These are phyloP conservation scores for Cucurbita ficifolia DNA, from an alignment of 306 rosid species.

Conservation along the genomic window DNA sequence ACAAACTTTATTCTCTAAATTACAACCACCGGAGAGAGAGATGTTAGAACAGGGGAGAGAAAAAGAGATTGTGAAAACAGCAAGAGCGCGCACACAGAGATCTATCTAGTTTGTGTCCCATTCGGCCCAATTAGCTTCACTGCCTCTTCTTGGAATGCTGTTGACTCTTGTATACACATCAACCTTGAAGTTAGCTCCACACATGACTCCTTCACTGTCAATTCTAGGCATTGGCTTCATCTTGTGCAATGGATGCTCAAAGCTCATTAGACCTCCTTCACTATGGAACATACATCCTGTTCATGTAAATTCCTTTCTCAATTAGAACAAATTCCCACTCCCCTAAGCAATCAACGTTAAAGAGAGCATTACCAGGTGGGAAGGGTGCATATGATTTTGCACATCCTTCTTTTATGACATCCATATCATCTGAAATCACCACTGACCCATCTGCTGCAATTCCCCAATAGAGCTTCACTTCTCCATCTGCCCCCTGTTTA, in stretches of 20 bases:
- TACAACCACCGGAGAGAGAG: background rate
- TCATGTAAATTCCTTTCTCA: background rate
- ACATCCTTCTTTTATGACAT: slow-evolving; percentile 79
- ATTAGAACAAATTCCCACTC: background rate
- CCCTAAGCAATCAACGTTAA: background rate
- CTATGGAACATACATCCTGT: slow-evolving; percentile 89
- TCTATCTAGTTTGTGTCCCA: slow-evolving; percentile 36
- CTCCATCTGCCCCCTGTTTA: slow-evolving; percentile 86
- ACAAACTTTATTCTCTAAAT: background rate
- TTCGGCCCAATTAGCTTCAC: slow-evolving; percentile 60
- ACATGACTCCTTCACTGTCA: slow-evolving; percentile 85
- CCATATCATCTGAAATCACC: slow-evolving; percentile 81
- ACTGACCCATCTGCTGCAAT: slow-evolving; percentile 94
- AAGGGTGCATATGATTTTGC: slow-evolving; percentile 98
- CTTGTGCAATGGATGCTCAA: slow-evolving; percentile 95
- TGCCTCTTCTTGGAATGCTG: slow-evolving; percentile 85
- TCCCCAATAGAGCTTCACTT: slow-evolving; percentile 84
- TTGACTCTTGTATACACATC: slow-evolving; percentile 60
- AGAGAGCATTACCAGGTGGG: slow-evolving; percentile 42
- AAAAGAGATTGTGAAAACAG: background rate
- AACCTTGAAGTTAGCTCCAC: slow-evolving; percentile 91
- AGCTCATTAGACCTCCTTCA: slow-evolving; percentile 82
- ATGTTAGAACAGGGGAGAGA: background rate
- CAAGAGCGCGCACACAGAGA: background rate
- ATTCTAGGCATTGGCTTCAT: slow-evolving; percentile 88